Evolutionary conservation across 805 yeast species (phyloP).

Genomic region (Scheffersomyces lignosus): DNA sequence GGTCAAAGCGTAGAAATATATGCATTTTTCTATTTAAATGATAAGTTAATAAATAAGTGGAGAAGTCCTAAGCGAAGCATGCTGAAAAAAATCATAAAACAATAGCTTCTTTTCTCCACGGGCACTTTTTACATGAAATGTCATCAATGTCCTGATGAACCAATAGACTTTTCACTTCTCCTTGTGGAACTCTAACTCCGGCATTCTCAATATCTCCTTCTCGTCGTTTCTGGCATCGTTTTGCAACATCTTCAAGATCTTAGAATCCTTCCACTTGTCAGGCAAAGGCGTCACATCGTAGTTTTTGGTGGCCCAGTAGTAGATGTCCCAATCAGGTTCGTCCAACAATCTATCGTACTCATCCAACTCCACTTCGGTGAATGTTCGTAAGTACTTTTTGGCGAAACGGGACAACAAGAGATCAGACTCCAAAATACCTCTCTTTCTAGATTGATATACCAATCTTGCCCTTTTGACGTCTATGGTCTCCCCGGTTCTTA

Average conservation of each 20-base stretch:
- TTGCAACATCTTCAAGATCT: slow-evolving; percentile 64
- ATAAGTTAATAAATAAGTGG: too few relatives aligned
- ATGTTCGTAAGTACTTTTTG: slow-evolving; percentile 58
- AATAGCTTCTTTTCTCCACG: too few relatives aligned
- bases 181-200: slow-evolving; percentile 38
- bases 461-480: slow-evolving; percentile 84
- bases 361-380: slow-evolving; percentile 65
- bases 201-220: slow-evolving; percentile 82
- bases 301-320: slow-evolving; percentile 94
- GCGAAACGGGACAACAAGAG: slow-evolving; percentile 84
- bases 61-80: too few relatives aligned
- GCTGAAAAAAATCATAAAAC: too few relatives aligned
- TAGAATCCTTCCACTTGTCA: slow-evolving; percentile 73
- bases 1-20: too few relatives aligned
- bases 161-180: too few relatives aligned
- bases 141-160: too few relatives aligned
- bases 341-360: slow-evolving; percentile 87
- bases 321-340: slow-evolving; percentile 98
- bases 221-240: slow-evolving; percentile 72
- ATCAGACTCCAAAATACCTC: slow-evolving; percentile 95
- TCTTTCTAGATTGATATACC: slow-evolving; percentile 86
- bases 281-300: slow-evolving; percentile 83
- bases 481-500: slow-evolving; percentile 68
- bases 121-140: too few relatives aligned
- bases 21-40: too few relatives aligned